A percentile compares a stretch with the other conserved stretches of the same genome.
Conservation (phyloP, 2,329 filamentous ascomycete genomes). For the Zymoseptoria passerinii region DNA sequence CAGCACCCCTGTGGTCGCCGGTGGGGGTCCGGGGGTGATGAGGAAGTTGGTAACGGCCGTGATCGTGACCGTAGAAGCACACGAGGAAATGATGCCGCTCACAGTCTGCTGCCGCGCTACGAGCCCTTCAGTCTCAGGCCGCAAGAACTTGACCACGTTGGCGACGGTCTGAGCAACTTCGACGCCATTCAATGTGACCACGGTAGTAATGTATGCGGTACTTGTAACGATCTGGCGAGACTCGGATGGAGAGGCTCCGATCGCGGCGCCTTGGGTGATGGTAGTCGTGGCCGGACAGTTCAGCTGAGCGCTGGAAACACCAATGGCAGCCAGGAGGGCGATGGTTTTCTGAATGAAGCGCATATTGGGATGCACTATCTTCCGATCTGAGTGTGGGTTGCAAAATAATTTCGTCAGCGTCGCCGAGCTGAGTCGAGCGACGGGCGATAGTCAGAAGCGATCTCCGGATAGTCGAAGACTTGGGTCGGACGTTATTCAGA, state of each 20-base stretch:
- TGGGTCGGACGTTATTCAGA: neutral
- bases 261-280: neutral
- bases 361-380: neutral
- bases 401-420: neutral
- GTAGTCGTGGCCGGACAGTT: neutral
- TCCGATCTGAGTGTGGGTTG: neutral
- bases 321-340: neutral
- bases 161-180: neutral
- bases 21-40: neutral
- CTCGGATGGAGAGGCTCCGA: neutral
- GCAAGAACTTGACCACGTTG: neutral
- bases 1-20: neutral
- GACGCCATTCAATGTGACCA: neutral
- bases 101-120: neutral
- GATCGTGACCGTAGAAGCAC: constrained; percentile 1
- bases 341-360: neutral
- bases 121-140: neutral
- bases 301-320: neutral
- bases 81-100: neutral
- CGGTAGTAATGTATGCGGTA: neutral
- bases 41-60: neutral
- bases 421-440: neutral
- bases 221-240: neutral
- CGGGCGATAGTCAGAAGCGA: neutral
- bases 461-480: neutral